A percentile compares a stretch with the other conserved stretches of the same genome.
Conservation (phyloP, 768 basidiomycete species). For the Rhodotorula graminis region DNA sequence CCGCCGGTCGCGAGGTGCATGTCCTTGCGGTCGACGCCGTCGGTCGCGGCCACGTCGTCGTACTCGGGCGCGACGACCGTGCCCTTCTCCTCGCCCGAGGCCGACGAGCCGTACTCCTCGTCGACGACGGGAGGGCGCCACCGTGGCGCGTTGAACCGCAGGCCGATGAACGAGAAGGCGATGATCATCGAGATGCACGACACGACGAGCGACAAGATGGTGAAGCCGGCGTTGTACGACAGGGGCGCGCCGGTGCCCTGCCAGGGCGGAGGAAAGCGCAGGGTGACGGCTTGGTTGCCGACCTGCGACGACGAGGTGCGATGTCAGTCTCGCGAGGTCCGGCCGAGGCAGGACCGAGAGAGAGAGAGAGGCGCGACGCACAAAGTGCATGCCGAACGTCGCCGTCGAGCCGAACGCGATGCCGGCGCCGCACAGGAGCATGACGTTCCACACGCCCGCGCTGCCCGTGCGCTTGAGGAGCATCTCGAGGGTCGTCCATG, state of each 20-base stretch:
- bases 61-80: not conserved
- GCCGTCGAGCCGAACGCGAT: slow-evolving; percentile 33
- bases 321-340: slow-evolving; percentile 3
- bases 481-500: slow-evolving; percentile 35
- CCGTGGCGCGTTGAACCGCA: slow-evolving; percentile 11
- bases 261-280: slow-evolving; percentile 22
- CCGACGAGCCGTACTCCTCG: slow-evolving; percentile 5
- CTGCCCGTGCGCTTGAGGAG: slow-evolving; percentile 24
- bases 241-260: slow-evolving; percentile 19
- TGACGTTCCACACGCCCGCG: slow-evolving; percentile 20
- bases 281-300: slow-evolving; percentile 30
- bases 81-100: not conserved
- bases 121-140: slow-evolving; percentile 1
- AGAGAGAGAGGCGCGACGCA: not conserved
- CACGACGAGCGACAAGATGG: slow-evolving; percentile 32
- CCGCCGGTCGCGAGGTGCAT: not conserved
- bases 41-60: not conserved
- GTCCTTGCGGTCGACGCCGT: not conserved
- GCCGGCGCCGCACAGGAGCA: slow-evolving; percentile 25
- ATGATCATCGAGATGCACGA: slow-evolving; percentile 31
- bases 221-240: slow-evolving; percentile 27
- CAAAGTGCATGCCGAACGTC: slow-evolving; percentile 39
- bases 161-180: slow-evolving; percentile 39
- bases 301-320: slow-evolving; percentile 1
- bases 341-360: not conserved